A percentile compares a stretch with the other conserved stretches of the same genome.
These are phyloP conservation scores for Picochlorum sp. DNA, from an alignment of 139 green algal species.

Conservation along the genomic window DNA sequence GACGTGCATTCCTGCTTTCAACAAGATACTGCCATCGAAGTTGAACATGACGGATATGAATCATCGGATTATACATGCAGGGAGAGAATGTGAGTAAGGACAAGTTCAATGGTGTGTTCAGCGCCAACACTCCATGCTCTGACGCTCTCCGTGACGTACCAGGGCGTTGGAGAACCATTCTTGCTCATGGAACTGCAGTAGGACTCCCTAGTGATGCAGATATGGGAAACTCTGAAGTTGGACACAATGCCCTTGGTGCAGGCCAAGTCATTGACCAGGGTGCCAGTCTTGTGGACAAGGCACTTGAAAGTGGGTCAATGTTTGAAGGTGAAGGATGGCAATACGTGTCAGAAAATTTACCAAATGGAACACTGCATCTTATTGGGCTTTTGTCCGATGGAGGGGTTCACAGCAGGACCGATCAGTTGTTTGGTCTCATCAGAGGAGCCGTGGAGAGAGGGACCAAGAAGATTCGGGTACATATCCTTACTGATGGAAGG, in stretches of 20 bases:
- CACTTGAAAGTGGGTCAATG: slow-evolving; percentile 67
- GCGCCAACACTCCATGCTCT: slow-evolving; percentile 59
- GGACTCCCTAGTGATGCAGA: slow-evolving; percentile 85
- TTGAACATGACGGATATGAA: not conserved
- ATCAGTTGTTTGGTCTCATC: slow-evolving; percentile 68
- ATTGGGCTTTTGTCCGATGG: slow-evolving; percentile 91
- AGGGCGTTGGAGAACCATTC: slow-evolving; percentile 41
- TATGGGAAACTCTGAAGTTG: slow-evolving; percentile 85
- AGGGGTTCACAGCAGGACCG: slow-evolving; percentile 69
- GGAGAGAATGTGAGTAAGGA: slow-evolving; percentile 71
- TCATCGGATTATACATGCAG: slow-evolving; percentile 4
- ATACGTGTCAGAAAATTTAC: slow-evolving; percentile 34
- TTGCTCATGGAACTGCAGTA: slow-evolving; percentile 83
- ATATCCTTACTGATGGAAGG: slow-evolving; percentile 88
- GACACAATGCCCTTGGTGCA: slow-evolving; percentile 89
- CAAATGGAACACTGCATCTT: slow-evolving; percentile 83
- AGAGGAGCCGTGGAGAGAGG: slow-evolving; percentile 64
- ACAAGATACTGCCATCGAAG: too few species aligned
- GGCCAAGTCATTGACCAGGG: slow-evolving; percentile 91
- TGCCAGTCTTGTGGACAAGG: slow-evolving; percentile 83
- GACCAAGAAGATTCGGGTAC: slow-evolving; percentile 79
- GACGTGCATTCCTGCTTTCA: too few species aligned
- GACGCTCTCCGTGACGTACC: slow-evolving; percentile 54
- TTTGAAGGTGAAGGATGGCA: slow-evolving; percentile 46
- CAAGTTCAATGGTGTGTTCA: slow-evolving; percentile 71